Evolutionary conservation across 495 filamentous ascomycete genomes (phyloP).

Genomic region (Filosporella fistucella): DNA sequence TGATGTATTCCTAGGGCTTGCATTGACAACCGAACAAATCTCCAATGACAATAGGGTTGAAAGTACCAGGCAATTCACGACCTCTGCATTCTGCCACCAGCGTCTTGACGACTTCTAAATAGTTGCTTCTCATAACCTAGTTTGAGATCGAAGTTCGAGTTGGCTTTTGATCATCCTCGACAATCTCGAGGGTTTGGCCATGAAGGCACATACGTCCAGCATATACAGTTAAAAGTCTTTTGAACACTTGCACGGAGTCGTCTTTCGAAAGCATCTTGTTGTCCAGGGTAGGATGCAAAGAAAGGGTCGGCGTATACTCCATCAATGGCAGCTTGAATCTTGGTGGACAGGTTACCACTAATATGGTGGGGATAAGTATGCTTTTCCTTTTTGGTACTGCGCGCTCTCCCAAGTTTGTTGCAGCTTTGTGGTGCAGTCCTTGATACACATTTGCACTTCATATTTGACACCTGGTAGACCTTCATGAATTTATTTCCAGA

Average conservation of each 20-base stretch:
- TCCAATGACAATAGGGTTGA: slow-evolving; percentile 43
- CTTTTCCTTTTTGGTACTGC: slow-evolving; percentile 45
- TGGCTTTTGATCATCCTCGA: slow-evolving; percentile 9
- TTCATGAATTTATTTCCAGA: slow-evolving; percentile 48
- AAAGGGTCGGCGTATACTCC: slow-evolving; percentile 54
- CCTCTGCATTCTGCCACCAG: no score
- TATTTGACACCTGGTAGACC: slow-evolving; percentile 55
- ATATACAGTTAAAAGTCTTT: slow-evolving; percentile 54
- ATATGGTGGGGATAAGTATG: slow-evolving; percentile 45
- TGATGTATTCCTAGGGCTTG: slow-evolving; percentile 38
- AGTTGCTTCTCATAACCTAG: no score
- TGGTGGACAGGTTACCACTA: slow-evolving; percentile 42
- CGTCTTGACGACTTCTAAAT: no score
- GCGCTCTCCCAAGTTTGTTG: slow-evolving; percentile 40
- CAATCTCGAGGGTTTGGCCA: slow-evolving; percentile 42
- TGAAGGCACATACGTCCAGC: slow-evolving; percentile 37
- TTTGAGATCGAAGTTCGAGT: no score
- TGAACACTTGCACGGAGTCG: slow-evolving; percentile 57
- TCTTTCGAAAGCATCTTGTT: no score
- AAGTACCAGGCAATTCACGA: slow-evolving; percentile 45
- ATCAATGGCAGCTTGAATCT: slow-evolving; percentile 46
- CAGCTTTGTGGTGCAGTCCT: slow-evolving; percentile 27
- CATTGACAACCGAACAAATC: slow-evolving; percentile 50
- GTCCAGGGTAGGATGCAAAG: slow-evolving; percentile 39
- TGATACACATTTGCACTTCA: slow-evolving; percentile 44